Evolutionary conservation across 78 protist genomes (phyloP), one percentile per base, ranked within the genome.

Genomic region (Planoprotostelium fungivorum): DNA sequence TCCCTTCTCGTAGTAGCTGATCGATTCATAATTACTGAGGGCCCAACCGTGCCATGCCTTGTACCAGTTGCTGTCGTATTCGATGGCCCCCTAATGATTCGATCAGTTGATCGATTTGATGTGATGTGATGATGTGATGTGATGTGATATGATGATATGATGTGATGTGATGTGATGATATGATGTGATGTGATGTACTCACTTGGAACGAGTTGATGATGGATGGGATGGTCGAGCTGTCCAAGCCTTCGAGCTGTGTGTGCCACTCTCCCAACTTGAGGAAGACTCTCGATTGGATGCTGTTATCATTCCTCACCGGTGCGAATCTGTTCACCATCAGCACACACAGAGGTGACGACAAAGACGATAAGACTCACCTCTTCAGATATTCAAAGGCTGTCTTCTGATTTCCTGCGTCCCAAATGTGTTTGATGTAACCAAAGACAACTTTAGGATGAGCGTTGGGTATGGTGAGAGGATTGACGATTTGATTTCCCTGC

Each of bases 21-120:
- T 93, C 0, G 96, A 96, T 63, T 95, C 94, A 36, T 94, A 96
- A 91, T 98, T 96, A 38, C 92, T 88, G 29, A 96, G 37, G 35
- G 99, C 99, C 96, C 95, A 98, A 37, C 94, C 84, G 94, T 98
- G 99, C 99, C 99, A 98, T 29, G 98, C 99, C 84, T 94, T 92
- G 95, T 98, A 98, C 98, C 99, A 96, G 34, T 84, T 35, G 29
- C 91, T 91, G 88, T 97, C 94, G 73, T 89, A 63, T 37, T 34
- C 88, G 34, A 94, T 94, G 34, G 99, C 98, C 0, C 89, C 38
- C n/a, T n/a, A n/a, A n/a, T n/a, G n/a, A n/a, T n/a, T n/a, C n/a
- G n/a, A n/a, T n/a, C n/a, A n/a, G n/a, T n/a, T n/a, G n/a, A n/a
- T n/a, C n/a, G n/a, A n/a, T n/a, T n/a, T n/a, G n/a, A n/a, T n/a